Conservation (phyloP, 768 basidiomycete species). For the Tulasnella sp. region DNA sequence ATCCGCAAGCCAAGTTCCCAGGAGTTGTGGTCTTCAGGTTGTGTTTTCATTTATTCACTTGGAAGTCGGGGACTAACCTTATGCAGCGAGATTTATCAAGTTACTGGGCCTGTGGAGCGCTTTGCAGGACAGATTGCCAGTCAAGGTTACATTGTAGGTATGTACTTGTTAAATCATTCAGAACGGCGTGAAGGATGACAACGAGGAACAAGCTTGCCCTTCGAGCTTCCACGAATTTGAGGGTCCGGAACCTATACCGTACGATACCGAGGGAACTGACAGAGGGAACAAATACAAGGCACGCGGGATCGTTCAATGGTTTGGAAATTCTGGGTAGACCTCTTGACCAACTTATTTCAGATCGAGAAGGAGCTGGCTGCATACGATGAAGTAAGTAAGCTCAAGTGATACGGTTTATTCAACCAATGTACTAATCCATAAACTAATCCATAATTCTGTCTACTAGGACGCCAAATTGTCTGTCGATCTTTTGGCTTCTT, state of each 20-base stretch:
- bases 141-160: slow-evolving; percentile 73
- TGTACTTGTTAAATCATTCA: slow-evolving; percentile 20
- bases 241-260: slow-evolving; percentile 75
- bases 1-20: slow-evolving; percentile 89
- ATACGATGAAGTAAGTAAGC: slow-evolving; percentile 74
- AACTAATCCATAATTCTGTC: background rate
- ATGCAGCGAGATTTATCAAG: slow-evolving; percentile 84
- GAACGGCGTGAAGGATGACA: background rate
- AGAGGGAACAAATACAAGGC: slow-evolving; percentile 90
- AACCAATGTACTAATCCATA: background rate
- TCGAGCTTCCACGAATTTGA: slow-evolving; percentile 88
- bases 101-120: slow-evolving; percentile 93
- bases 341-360: slow-evolving; percentile 31
- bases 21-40: slow-evolving; percentile 77
- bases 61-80: slow-evolving; percentile 15
- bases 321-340: too few species aligned
- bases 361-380: slow-evolving; percentile 76
- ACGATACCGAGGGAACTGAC: slow-evolving; percentile 81
- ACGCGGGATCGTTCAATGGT: background rate
- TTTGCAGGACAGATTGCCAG: slow-evolving; percentile 81
- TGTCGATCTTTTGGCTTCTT: slow-evolving; percentile 56
- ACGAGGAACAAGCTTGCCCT: slow-evolving; percentile 46
- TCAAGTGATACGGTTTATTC: background rate
- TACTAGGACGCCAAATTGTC: slow-evolving; percentile 62
- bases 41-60: background rate